Percentiles rank a stretch among this genome's conserved stretches.
phyloP scores from a whole-genome alignment of 2,329 filamentous ascomycete genomes.

The Rutstroemia sp. region DNA sequence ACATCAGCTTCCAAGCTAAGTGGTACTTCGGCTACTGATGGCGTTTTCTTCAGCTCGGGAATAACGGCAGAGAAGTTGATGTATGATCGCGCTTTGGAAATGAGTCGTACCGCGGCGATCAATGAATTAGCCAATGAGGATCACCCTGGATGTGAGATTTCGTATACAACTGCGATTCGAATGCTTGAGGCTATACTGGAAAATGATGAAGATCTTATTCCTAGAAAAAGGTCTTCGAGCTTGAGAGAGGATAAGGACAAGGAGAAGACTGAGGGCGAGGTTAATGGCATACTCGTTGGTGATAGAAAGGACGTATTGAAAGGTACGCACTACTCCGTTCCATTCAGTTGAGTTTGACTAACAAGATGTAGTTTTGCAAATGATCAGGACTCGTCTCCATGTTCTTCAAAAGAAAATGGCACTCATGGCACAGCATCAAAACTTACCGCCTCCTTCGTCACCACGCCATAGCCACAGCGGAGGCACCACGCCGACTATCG shows the following conservation, averaged over 20 bases:
- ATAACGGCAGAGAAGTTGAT: conserved; percentile 94
- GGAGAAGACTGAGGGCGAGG: conserved; percentile 38
- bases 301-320: conserved; percentile 68
- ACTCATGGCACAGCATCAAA: conserved; percentile 45
- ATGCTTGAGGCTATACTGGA: conserved; percentile 95
- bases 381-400: conserved; percentile 50
- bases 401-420: conserved; percentile 54
- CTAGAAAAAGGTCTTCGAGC: conserved; percentile 34
- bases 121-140: conserved; percentile 94
- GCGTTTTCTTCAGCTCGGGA: conserved; percentile 77
- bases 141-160: conserved; percentile 78
- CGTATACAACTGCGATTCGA: conserved; percentile 85
- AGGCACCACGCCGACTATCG: conserved; percentile 27
- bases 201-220: conserved; percentile 56
- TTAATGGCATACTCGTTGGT: conserved; percentile 54
- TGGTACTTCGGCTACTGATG: conserved; percentile 54
- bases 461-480: conserved; percentile 27
- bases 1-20: conserved; percentile 46
- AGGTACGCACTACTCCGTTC: conserved; percentile 43
- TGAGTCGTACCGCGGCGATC: conserved; percentile 90
- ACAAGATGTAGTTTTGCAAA: conserved; percentile 47
- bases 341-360: not conserved
- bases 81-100: conserved; percentile 95
- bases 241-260: conserved; percentile 36
- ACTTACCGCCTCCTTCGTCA: conserved; percentile 22